Base-by-base conservation (phyloP, 2,329 filamentous ascomycete genomes). In the Penicillium expansum region DNA sequence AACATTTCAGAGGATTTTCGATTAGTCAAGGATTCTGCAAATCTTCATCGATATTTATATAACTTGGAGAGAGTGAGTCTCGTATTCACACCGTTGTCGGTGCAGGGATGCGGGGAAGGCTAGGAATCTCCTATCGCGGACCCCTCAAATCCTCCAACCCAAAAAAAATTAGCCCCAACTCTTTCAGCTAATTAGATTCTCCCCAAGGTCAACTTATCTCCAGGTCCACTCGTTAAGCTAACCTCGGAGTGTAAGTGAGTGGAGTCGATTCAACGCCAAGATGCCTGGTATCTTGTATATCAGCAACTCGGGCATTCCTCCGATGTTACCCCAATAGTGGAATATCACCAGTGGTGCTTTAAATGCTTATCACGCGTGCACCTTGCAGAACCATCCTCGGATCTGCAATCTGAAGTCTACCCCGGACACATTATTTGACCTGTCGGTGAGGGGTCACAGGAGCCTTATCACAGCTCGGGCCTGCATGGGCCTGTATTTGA, bases 391-490 rank as follows among this genome's bases (percentile, higher is more conserved):
- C 27, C 7, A 30, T 14, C n/a, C 14, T 20, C 8, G 11, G 61
- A 60, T 63, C 44, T 53, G 44, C 51, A 48, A 50, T 14, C 27
- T 16, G 30, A 20, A 22, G 3, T 24, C 38, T 55, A 42, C 42
- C 48, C 27, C 38, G 27, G 52, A 45, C 33, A n/a, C 29, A 18
- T 27, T 52, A 16, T 18, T 18, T 20, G 29, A 20, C 18, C 58
- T 60, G 60, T 63, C 61, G 41, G 48, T 50, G 53, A 56, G 54
- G 54, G 54, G 54, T 56, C 42, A 52, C 13, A 20, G 11, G 42
- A 27, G 20, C 14, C 44, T 35, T 47, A 47, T 47, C 44, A 33
- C 8, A n/a, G 18, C 43, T 47, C 9, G 29, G 49, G 11, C 29
- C 38, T 32, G 18, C 32, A 18, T 35, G 39, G 22, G 33, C 32